Percentiles rank a stretch among this genome's conserved stretches.
These are phyloP conservation scores for Dalbergia cultrata DNA, from an alignment of 306 rosid genomes.

Conservation along the genomic window DNA sequence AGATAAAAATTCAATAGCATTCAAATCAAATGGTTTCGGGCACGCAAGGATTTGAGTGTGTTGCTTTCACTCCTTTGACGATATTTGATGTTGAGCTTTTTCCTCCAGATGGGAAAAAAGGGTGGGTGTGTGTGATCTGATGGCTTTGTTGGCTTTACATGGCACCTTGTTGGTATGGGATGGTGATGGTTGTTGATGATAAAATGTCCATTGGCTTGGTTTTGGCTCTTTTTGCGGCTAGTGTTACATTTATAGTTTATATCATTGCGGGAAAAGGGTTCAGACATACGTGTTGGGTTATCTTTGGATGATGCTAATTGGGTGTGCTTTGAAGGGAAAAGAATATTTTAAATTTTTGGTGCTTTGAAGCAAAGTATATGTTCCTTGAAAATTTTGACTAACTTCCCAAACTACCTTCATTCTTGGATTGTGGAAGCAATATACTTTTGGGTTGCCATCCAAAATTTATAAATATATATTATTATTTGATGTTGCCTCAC, in stretches of 20 bases:
- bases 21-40: constrained; percentile 33
- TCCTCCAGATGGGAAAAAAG: not conserved
- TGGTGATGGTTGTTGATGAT: constrained; percentile 41
- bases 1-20: not conserved
- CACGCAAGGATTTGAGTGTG: constrained; percentile 67
- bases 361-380: constrained; percentile 75
- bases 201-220: constrained; percentile 10
- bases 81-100: constrained; percentile 44
- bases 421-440: constrained; percentile 26
- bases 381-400: constrained; percentile 35
- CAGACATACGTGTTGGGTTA: constrained; percentile 27
- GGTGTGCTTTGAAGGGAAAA: constrained; percentile 47
- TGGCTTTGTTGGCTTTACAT: constrained; percentile 54
- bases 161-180: constrained; percentile 58
- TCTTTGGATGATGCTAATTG: not conserved
- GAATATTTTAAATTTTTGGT: constrained; percentile 47
- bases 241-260: constrained; percentile 42
- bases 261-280: constrained; percentile 25
- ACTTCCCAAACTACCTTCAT: constrained; percentile 17
- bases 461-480: not conserved
- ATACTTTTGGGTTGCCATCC: constrained; percentile 10
- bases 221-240: not conserved
- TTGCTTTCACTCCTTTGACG: constrained; percentile 70
- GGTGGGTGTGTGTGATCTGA: constrained; percentile 29
- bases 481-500: not conserved